Evolutionary conservation across 352 stramenopile species (phyloP), one percentile per base, ranked within the genome.

Genomic region (Phytopythium kandeliae): DNA sequence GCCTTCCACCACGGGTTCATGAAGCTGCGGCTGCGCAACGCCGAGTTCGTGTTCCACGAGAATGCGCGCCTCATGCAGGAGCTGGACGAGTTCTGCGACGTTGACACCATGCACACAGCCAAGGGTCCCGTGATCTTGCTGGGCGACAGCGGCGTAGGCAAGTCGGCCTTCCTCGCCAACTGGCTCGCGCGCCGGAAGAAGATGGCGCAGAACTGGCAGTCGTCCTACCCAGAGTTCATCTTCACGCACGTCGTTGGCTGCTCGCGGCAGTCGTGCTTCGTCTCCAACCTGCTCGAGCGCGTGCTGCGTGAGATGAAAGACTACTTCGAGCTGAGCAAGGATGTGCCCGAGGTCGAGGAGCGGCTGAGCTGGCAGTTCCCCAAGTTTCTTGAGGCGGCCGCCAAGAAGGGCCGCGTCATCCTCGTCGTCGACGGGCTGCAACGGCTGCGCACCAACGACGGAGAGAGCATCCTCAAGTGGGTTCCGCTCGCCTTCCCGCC

Each of bases 231-330:
- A 0, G 81, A 93, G 43, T 96, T 95, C 60, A 78, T 96, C 21
- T 97, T 97, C 62, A 91, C 77, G 49, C 91, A 97, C 59, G 75
- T 92, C 0, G 85, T 97, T 17, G 89, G 85, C 6, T 97, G 88
- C 57, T 91, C 82, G 30, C 58, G 84, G 12, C 82, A 96, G 56
- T 96, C 81, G 12, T 88, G 84, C 24, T 83, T 80, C 37, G 84
- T 96, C 12, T 87, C 85, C 2, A 89, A 92, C 46, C 57, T 97
- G 11, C 67, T 97, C 5, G 76, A 95, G 43, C 75, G 91, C 41
- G 85, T 97, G 19, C 48, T 97, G 34, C 80, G 74, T 6, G 85
- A 92, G 54, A 79, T 97, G 24, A 96, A 96, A 37, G 72, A 93
- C 43, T 90, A 92, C 62, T 97, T 97, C 57, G 88, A 97, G 51